Base-by-base conservation (phyloP, 78 protist genomes). In the Diacronema lutheri region DNA sequence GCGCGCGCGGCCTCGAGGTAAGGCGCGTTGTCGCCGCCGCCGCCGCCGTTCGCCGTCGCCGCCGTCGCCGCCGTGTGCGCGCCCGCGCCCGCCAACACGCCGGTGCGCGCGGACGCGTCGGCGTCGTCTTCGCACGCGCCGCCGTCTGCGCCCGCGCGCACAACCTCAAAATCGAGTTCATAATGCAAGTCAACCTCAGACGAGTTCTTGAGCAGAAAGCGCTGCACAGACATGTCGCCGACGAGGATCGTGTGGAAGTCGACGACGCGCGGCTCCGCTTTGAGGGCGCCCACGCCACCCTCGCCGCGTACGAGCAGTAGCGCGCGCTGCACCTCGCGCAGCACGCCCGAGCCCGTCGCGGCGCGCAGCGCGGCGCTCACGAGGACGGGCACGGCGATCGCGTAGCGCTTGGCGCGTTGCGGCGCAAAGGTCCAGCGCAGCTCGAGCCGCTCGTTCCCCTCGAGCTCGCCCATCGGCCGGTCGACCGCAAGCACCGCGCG, bases 401-500 rank as follows among this genome's bases (percentile, higher is more conserved):
- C 3, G 56, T 57, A 35, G 10, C 19, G 50, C 37, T 31, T 3
- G 11, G 0, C 58, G 9, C 38, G 16, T 7, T 23, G 9, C 10
- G 86, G 86, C 64, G 64, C 14, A 38, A 82, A 82, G 20, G 2
- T 2, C 76, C 76, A 64, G 66, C 0, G 0, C 40, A 60, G 10
- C 23, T 10, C 38, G 21, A 10, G 0, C 12, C 9, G 0, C 79
- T 50, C 69, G 50, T 35, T 4, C 35, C 86, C 88, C 11, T 37
- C 69, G 29, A 84, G 72, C 29, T 57, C 46, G 19, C 88, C 88
- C 9, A 65, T 19, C 23, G 37, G 10, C 20, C 62, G 81, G 23
- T 62, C 74, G 80, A 84, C 88, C 9, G 19, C 16, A 26, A 84
- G 58, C 29, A 84, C 55, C 1, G 16, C 31, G 33, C 31, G 5